Evolutionary conservation across 371 early-diverging fungal genomes (phyloP), one percentile per base, ranked within the genome.

Genomic region (Mucor circinelloides): DNA sequence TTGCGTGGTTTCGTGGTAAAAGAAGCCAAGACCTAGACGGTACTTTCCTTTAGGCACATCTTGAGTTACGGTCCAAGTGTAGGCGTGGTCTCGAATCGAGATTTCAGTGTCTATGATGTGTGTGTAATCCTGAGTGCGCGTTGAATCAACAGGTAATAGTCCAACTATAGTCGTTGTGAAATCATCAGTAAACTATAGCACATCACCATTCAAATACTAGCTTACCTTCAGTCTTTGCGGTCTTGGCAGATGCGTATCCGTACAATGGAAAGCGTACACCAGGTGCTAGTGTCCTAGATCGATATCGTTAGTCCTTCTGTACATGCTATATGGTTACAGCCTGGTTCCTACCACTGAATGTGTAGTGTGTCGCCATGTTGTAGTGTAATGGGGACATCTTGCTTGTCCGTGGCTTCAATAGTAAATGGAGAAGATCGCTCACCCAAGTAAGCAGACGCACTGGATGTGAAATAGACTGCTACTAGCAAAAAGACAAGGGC

Each of bases 241-340:
- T 61, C 34, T 32, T 71, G 21, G 71, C 59, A 28, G 68, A 68
- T 21, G 71, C 71, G 46, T 71, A 71, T 12, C 71, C 71, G 52
- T 71, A 71, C 17, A 71, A 30, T 27, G 71, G 71, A 30, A 61
- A 64, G 19, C 64, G 38, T 17, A 67, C 63, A 19, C 64, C 63
- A 21, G 71, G 68, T 38, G 44, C 52, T 7, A 71, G 17, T 10
- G 40, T 58, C 71, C 71, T 71, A 58, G 10, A 31, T 2, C 13
- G 17, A 36, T 12, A 44, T 36, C n/a, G 23, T 32, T 34, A 52
- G 15, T n/a, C n/a, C n/a, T n/a, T n/a, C n/a, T n/a, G n/a, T n/a
- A n/a, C n/a, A n/a, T n/a, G n/a, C n/a, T n/a, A n/a, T n/a, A n/a
- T n/a, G n/a, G n/a, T n/a, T n/a, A 21, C 15, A 10, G 21, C 8